phyloP scores from a whole-genome alignment of 192 early-diverging fungal genomes.

The Coemansia sp. region DNA sequence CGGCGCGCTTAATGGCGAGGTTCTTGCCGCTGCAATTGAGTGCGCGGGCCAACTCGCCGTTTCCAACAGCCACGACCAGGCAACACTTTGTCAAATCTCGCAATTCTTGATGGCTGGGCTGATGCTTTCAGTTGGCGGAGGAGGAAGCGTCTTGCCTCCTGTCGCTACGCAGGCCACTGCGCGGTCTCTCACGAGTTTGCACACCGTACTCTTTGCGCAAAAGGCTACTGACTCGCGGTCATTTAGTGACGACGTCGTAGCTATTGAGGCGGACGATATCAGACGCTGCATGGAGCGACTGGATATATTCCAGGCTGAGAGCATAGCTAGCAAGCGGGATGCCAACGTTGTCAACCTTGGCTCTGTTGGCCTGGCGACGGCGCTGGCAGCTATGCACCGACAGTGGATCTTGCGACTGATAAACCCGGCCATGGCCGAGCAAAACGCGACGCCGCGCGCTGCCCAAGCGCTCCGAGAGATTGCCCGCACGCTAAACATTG shows the following conservation, averaged over 20 bases:
- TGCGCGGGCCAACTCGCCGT: constrained; percentile 23
- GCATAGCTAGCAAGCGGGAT: background rate
- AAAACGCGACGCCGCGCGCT: constrained; percentile 29
- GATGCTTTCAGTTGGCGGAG: background rate
- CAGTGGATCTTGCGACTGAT: constrained; percentile 33
- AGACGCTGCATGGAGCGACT: constrained; percentile 43
- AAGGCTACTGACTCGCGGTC: background rate
- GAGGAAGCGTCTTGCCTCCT: background rate
- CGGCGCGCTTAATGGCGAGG: constrained; percentile 10
- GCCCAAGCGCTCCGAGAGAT: constrained; percentile 28
- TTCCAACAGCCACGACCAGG: constrained; percentile 25
- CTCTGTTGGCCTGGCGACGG: constrained; percentile 24
- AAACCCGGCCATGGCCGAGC: constrained; percentile 33
- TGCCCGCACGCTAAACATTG: constrained; percentile 19
- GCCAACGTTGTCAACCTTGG: constrained; percentile 5
- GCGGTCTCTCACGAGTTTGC: constrained; percentile 18
- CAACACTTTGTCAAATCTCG: constrained; percentile 13
- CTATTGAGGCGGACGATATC: constrained; percentile 36
- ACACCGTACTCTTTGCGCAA: constrained; percentile 4
- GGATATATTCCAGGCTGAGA: constrained; percentile 20
- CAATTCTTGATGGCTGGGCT: constrained; percentile 34
- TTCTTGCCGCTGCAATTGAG: constrained; percentile 37
- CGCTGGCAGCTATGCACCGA: constrained; percentile 41
- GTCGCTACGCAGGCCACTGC: constrained; percentile 22
- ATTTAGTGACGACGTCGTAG: constrained; percentile 24